Base-by-base conservation (phyloP, 345 rosid species). In the Hibiscus mutabilis region DNA sequence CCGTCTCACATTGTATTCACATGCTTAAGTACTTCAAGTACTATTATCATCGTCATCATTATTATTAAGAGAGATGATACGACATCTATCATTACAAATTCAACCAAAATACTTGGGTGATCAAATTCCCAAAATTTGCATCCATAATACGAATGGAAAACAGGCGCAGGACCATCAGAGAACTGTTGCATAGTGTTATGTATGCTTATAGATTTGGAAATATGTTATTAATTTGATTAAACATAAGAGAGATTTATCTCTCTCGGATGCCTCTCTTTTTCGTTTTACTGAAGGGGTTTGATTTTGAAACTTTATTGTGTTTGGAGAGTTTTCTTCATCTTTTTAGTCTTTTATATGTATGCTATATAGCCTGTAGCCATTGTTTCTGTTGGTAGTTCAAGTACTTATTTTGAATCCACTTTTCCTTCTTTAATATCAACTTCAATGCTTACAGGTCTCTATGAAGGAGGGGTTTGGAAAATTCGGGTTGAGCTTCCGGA, bases 401-500 rank as follows among this genome's bases (percentile, higher is more conserved):
- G 58, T 58, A 51, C 56, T 51, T 51, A 24, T 53, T 53, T 1
- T 6, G 24, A 53, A 18, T 53, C 24, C 15, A 19, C 12, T 11
- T 15, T 46, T 44, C 78, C 22, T 66, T 33, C 47, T 66, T 24
- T 13, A 67, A 24, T 13, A 58, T 60, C 31, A 62, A 13, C 53
- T 22, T 15, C 66, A 76, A 70, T 76, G 72, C 31, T 76, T 82
- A 56, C 80, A 89, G 93, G 93, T 75, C 82, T 77, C 49, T 88
- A 86, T 67, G 90, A 88, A 79, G 91, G 93, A 12, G 88, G 93
- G 21, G 83, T 85, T 52, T 86, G 93, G 93, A 88, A 82, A 77
- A 82, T 88, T 18, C 86, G 84, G 59, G 93, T 86, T 40, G 89
- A 89, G 82, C 89, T 89, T 79, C 93, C 89, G 40, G 93, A 88